phyloP scores from a whole-genome alignment of 1,284 basidiomycete species.

The Cryptococcus wingfieldii region DNA sequence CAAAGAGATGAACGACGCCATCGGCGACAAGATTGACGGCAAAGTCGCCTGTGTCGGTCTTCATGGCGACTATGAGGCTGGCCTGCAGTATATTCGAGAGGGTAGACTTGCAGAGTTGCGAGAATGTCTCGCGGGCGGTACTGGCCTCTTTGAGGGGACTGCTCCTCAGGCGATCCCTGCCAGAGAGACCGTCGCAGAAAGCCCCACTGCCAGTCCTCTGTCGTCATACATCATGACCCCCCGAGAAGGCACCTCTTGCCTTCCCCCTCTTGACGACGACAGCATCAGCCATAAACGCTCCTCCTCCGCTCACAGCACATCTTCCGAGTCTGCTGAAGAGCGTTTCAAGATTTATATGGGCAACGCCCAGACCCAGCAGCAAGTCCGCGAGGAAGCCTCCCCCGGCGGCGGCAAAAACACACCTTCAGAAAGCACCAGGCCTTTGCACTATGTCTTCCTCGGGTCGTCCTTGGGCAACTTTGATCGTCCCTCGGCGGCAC shows the following conservation, averaged over 20 bases:
- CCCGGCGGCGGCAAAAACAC: background rate
- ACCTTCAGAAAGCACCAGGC: slow-evolving; percentile 32
- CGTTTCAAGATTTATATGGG: background rate
- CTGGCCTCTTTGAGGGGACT: background rate
- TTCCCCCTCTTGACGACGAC: slow-evolving; percentile 18
- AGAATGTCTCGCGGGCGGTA: background rate
- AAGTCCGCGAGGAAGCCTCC: background rate
- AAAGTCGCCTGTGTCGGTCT: slow-evolving; percentile 74
- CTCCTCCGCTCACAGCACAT: slow-evolving; percentile 12
- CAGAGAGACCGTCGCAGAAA: background rate
- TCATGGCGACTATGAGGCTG: slow-evolving; percentile 84
- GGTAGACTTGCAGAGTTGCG: slow-evolving; percentile 45
- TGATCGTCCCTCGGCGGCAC: slow-evolving; percentile 62
- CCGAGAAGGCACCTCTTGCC: slow-evolving; percentile 12
- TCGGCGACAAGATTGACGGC: slow-evolving; percentile 63
- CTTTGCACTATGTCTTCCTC: slow-evolving; percentile 83
- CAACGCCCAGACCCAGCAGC: background rate
- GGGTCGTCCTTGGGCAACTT: slow-evolving; percentile 95
- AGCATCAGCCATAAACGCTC: background rate
- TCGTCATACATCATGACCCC: slow-evolving; percentile 23
- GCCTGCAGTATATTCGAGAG: slow-evolving; percentile 54
- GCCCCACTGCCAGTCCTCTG: slow-evolving; percentile 11
- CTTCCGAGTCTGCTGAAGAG: slow-evolving; percentile 12
- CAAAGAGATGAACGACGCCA: slow-evolving; percentile 60
- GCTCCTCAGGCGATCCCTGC: background rate